phyloP scores from a whole-genome alignment of 495 filamentous ascomycete species.

The Penicillium waksmanii region DNA sequence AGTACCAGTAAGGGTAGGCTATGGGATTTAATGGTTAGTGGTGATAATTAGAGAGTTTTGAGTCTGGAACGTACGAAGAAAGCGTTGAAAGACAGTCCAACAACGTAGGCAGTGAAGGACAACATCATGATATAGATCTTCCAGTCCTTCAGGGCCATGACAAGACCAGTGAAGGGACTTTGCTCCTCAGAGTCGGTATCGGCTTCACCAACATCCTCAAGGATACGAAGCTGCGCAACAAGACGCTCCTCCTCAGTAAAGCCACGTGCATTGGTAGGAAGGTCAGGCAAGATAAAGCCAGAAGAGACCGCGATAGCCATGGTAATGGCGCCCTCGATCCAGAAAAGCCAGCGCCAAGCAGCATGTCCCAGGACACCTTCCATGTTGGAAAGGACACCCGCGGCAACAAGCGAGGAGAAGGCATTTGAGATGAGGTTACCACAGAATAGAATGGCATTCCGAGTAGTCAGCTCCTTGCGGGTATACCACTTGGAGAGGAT shows the following conservation, averaged over 20 bases:
- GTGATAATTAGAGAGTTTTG: conserved; percentile 12
- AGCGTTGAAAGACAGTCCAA: conserved; percentile 40
- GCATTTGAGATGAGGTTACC: conserved; percentile 60
- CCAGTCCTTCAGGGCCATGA: conserved; percentile 66
- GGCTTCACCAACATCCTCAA: conserved; percentile 78
- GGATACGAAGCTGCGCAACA: conserved; percentile 69
- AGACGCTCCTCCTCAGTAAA: conserved; percentile 68
- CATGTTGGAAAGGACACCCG: conserved; percentile 49
- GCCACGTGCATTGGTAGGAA: conserved; percentile 72
- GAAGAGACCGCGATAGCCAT: conserved; percentile 41
- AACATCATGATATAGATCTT: conserved; percentile 73
- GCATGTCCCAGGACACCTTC: conserved; percentile 45
- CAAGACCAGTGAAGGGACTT: conserved; percentile 66
- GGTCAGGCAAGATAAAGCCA: conserved; percentile 71
- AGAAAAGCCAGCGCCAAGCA: conserved; percentile 72
- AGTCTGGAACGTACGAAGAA: conserved; percentile 35
- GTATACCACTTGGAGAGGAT: conserved; percentile 55
- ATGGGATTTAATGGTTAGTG: conserved; percentile 66
- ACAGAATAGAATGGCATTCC: conserved; percentile 49
- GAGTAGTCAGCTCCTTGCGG: conserved; percentile 43
- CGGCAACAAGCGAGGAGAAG: conserved; percentile 64
- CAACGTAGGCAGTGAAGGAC: conserved; percentile 38
- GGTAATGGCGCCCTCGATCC: conserved; percentile 40
- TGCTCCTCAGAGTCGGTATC: conserved; percentile 63
- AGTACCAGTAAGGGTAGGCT: conserved; percentile 78